Evolutionary conservation across 257 asterid genomes (phyloP).

Genomic region (Ilex asprella): DNA sequence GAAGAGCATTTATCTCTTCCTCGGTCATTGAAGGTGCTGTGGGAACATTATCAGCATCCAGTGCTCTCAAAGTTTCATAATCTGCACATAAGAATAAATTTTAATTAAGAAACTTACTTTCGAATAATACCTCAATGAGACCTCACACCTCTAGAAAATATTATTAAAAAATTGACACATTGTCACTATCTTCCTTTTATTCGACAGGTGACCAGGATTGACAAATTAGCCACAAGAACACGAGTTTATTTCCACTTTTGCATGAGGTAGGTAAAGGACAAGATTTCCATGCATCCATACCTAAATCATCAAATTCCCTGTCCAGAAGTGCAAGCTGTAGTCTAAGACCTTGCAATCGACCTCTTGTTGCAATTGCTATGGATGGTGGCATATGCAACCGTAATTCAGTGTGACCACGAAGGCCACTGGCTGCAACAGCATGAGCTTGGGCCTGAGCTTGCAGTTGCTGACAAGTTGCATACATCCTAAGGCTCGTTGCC

Average conservation of each 20-base stretch:
- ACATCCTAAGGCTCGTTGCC: slow-evolving; percentile 95
- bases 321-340: slow-evolving; percentile 99
- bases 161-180: no score
- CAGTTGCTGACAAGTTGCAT: slow-evolving; percentile 98
- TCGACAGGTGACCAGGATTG: background rate
- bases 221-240: background rate
- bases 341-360: slow-evolving; percentile 93
- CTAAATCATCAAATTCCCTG: slow-evolving; percentile 93
- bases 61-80: slow-evolving; percentile 87
- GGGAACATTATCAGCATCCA: slow-evolving; percentile 86
- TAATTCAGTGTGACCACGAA: slow-evolving; percentile 91
- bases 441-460: slow-evolving; percentile 99
- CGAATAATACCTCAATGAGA: no score
- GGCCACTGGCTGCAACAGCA: slow-evolving; percentile 92
- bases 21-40: slow-evolving; percentile 85
- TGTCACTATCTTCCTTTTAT: no score
- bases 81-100: slow-evolving; percentile 38
- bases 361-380: slow-evolving; percentile 88
- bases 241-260: no score
- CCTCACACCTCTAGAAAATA: no score
- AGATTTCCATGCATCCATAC: slow-evolving; percentile 25
- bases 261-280: background rate
- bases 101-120: background rate
- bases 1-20: slow-evolving; percentile 94
- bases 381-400: slow-evolving; percentile 99